Conservation (phyloP, 805 yeast genomes). For the Ogataea trehaloabstinens region DNA sequence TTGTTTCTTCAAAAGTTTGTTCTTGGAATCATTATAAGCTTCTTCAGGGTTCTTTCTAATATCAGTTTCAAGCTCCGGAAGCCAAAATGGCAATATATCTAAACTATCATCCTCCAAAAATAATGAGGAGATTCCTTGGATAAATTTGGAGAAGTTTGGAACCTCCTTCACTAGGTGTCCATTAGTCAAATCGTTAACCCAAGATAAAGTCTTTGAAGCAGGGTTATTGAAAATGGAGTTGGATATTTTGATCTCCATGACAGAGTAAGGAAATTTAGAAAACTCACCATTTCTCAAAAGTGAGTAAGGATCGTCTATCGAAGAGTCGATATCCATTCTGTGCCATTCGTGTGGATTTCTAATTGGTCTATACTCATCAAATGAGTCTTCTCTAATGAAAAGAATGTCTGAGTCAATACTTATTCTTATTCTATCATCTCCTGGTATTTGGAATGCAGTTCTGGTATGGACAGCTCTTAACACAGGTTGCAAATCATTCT, state of each 20-base stretch:
- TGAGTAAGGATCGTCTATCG: slow-evolving; percentile 64
- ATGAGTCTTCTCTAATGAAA: slow-evolving; percentile 87
- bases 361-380: slow-evolving; percentile 81
- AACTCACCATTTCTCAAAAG: slow-evolving; percentile 83
- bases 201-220: slow-evolving; percentile 45
- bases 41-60: slow-evolving; percentile 76
- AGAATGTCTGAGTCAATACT: slow-evolving; percentile 85
- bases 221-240: slow-evolving; percentile 48
- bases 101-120: slow-evolving; percentile 88
- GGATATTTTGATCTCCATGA: slow-evolving; percentile 74
- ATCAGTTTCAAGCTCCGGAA: slow-evolving; percentile 81
- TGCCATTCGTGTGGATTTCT: slow-evolving; percentile 92
- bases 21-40: slow-evolving; percentile 66
- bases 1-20: slow-evolving; percentile 47
- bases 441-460: slow-evolving; percentile 97
- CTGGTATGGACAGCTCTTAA: slow-evolving; percentile 84
- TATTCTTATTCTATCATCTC: slow-evolving; percentile 89
- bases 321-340: slow-evolving; percentile 83
- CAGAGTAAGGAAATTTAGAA: slow-evolving; percentile 78
- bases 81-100: slow-evolving; percentile 92
- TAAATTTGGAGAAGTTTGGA: slow-evolving; percentile 88
- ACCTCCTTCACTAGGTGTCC: slow-evolving; percentile 88
- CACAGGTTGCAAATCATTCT: slow-evolving; percentile 75
- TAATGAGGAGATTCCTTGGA: slow-evolving; percentile 88
- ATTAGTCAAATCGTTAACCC: slow-evolving; percentile 86